A percentile compares a stretch with the other conserved stretches of the same genome.
Evolutionary conservation across 139 green algal genomes (phyloP).

Genomic region (Bryopsis sp.): DNA sequence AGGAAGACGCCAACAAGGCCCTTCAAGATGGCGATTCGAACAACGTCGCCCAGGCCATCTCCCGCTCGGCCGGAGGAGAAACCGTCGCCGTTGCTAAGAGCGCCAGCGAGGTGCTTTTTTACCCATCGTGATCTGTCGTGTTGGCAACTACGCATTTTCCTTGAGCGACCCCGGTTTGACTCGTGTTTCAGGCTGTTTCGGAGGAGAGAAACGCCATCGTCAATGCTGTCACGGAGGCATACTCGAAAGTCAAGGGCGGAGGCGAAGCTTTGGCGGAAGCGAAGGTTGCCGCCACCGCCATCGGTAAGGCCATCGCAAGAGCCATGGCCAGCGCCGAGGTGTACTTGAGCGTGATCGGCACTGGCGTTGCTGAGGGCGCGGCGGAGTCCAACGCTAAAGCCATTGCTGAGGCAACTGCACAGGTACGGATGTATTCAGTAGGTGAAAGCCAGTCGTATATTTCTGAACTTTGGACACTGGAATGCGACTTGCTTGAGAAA

Average conservation of each 20-base stretch:
- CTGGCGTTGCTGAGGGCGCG: neutral
- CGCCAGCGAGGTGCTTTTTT: neutral
- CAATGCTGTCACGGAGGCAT: neutral
- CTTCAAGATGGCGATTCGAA: neutral
- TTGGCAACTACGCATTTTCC: neutral
- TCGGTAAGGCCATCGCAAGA: constrained; percentile 7
- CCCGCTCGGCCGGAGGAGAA: neutral
- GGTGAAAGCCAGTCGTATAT: no score
- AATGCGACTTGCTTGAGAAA: neutral
- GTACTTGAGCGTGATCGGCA: neutral
- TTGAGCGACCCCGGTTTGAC: neutral
- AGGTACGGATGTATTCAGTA: no score
- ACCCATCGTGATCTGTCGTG: neutral
- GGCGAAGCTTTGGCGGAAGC: neutral
- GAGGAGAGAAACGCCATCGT: neutral
- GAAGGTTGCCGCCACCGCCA: neutral
- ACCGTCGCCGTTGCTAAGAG: neutral
- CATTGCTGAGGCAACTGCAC: neutral
- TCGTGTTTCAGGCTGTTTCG: constrained; percentile 7
- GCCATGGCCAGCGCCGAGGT: neutral
- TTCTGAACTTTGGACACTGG: neutral
- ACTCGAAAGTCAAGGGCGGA: neutral
- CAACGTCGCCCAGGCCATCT: neutral
- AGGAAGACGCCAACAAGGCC: neutral
- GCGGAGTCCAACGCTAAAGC: neutral